Evolutionary conservation across 768 basidiomycete genomes (phyloP).

Genomic region (Leucocoprinus birnbaumii): DNA sequence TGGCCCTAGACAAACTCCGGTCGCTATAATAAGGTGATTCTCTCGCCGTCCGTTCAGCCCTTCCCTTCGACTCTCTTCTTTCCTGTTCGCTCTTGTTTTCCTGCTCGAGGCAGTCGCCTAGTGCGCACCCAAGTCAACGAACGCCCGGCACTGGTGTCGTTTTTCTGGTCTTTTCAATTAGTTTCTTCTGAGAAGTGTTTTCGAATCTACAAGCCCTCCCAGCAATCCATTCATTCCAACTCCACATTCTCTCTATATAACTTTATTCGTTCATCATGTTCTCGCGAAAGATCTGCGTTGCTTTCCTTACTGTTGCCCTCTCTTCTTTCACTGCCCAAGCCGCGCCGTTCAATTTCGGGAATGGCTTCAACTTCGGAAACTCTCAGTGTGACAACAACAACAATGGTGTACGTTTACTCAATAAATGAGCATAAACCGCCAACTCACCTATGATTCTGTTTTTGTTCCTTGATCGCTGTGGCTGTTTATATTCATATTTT

Average conservation of each 20-base stretch:
- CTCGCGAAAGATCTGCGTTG: slow-evolving; percentile 32
- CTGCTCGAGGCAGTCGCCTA: slow-evolving; percentile 33
- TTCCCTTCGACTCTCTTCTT: slow-evolving; percentile 13
- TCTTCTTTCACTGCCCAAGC: slow-evolving; percentile 28
- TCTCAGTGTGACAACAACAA: no score
- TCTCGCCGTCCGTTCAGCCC: not conserved
- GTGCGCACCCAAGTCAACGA: slow-evolving; percentile 35
- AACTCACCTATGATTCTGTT: slow-evolving; percentile 11
- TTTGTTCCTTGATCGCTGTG: slow-evolving; percentile 6
- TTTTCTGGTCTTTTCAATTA: slow-evolving; percentile 16
- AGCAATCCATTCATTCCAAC: slow-evolving; percentile 6
- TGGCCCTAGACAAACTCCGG: not conserved
- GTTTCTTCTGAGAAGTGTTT: slow-evolving; percentile 11
- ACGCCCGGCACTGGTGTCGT: slow-evolving; percentile 50
- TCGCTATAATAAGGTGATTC: slow-evolving; percentile 1
- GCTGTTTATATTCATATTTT: slow-evolving; percentile 7
- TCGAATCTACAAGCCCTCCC: slow-evolving; percentile 21
- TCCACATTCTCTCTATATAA: slow-evolving; percentile 10
- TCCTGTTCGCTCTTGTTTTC: slow-evolving; percentile 10
- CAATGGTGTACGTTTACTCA: slow-evolving; percentile 1
- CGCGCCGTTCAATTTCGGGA: no score
- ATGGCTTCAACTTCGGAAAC: no score
- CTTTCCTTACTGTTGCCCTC: slow-evolving; percentile 36
- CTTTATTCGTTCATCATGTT: slow-evolving; percentile 30
- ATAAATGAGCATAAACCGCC: not conserved